A percentile compares a stretch with the other conserved stretches of the same genome.
phyloP scores from a whole-genome alignment of 306 rosid species.

The Quercus berberidifolia region DNA sequence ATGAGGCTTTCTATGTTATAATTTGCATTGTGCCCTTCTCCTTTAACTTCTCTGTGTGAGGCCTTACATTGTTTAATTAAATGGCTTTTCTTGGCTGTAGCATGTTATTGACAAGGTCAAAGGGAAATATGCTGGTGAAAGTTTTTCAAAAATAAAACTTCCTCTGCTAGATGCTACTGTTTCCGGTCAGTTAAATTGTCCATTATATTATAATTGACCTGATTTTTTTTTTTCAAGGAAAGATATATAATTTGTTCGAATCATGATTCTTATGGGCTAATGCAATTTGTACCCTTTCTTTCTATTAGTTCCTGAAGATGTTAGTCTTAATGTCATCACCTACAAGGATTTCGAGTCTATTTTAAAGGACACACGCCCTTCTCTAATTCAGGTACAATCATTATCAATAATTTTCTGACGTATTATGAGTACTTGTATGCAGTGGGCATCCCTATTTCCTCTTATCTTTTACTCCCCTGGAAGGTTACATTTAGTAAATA shows the following conservation, averaged over 20 bases:
- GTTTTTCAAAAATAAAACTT: slow-evolving; percentile 44
- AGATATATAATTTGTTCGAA: not conserved
- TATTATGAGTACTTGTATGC: not conserved
- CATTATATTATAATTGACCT: not conserved
- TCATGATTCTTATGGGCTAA: slow-evolving; percentile 17
- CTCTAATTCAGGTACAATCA: slow-evolving; percentile 62
- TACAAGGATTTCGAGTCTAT: slow-evolving; percentile 51
- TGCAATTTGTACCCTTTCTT: slow-evolving; percentile 9
- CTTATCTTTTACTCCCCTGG: not conserved
- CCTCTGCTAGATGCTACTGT: slow-evolving; percentile 55
- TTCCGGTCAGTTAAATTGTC: slow-evolving; percentile 53
- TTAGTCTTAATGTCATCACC: slow-evolving; percentile 41
- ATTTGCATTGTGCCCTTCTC: not conserved
- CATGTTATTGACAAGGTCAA: slow-evolving; percentile 61
- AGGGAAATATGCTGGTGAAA: slow-evolving; percentile 52
- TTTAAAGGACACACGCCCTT: slow-evolving; percentile 52
- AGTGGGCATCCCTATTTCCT: not conserved
- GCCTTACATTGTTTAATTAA: slow-evolving; percentile 7
- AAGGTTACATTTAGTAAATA: not conserved
- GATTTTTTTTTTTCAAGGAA: not conserved
- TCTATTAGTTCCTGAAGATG: slow-evolving; percentile 51
- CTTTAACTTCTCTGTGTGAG: not conserved
- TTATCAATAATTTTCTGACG: slow-evolving; percentile 11
- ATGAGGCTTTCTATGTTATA: not conserved
- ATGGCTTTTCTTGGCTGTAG: slow-evolving; percentile 40